phyloP scores from a whole-genome alignment of 2,329 filamentous ascomycete species.

The Nigrospora osmanthi region DNA sequence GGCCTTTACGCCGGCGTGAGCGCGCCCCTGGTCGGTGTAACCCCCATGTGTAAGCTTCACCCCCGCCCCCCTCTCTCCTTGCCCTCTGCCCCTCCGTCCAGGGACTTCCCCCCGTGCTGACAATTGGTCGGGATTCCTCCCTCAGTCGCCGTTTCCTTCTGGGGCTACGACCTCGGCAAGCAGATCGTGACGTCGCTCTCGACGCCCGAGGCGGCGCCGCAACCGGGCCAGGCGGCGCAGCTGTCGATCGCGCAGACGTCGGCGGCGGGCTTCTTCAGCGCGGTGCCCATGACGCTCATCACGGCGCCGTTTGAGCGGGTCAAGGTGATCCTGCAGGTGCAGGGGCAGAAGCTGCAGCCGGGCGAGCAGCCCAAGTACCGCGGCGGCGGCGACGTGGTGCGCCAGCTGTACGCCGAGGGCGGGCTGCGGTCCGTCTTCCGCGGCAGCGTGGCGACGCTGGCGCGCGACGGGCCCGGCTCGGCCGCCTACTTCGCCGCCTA shows the following conservation, averaged over 20 bases:
- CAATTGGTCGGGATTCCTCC: neutral
- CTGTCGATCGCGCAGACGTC: slow-evolving; percentile 84
- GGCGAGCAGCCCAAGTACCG: slow-evolving; percentile 90
- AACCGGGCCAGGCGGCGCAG: slow-evolving; percentile 48
- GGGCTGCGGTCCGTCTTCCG: slow-evolving; percentile 89
- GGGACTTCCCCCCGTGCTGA: neutral
- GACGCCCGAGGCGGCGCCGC: slow-evolving; percentile 54
- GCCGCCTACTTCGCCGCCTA: slow-evolving; percentile 97
- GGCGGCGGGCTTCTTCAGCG: slow-evolving; percentile 92
- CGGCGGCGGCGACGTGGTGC: slow-evolving; percentile 82
- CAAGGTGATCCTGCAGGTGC: slow-evolving; percentile 96
- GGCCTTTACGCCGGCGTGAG: slow-evolving; percentile 96
- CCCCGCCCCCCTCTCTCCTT: neutral
- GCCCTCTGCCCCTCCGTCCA: neutral
- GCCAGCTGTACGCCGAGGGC: slow-evolving; percentile 86
- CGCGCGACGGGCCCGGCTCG: slow-evolving; percentile 84
- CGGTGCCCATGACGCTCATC: slow-evolving; percentile 94
- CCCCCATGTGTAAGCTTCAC: slow-evolving; percentile 84
- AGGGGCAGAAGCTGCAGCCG: slow-evolving; percentile 76
- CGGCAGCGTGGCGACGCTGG: slow-evolving; percentile 82
- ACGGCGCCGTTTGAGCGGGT: slow-evolving; percentile 99
- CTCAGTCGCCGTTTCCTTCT: slow-evolving; percentile 60
- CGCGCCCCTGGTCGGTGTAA: slow-evolving; percentile 89
- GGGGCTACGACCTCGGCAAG: slow-evolving; percentile 96
- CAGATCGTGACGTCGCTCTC: slow-evolving; percentile 67